Conservation (phyloP, 2,329 filamentous ascomycete species). For the Colletotrichum lini region DNA sequence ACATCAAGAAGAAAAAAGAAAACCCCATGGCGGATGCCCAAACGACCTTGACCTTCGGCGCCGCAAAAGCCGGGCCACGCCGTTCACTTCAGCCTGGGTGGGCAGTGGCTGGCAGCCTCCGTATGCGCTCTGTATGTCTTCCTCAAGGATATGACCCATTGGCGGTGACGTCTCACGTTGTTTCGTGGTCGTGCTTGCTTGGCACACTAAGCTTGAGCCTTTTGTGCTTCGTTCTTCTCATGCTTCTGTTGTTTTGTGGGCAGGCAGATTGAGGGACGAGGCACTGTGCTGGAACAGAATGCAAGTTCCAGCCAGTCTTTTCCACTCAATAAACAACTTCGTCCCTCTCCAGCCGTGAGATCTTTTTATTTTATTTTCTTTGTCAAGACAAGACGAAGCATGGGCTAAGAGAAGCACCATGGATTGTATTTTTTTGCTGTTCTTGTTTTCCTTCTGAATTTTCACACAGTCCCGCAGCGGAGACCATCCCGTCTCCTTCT, state of each 20-base stretch:
- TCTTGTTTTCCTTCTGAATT: not conserved
- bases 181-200: slow-evolving; percentile 13
- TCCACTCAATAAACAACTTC: slow-evolving; percentile 16
- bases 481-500: slow-evolving; percentile 8
- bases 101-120: not conserved
- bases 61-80: slow-evolving; percentile 4
- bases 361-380: not conserved
- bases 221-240: not conserved
- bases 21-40: not conserved
- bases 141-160: slow-evolving; percentile 28
- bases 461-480: not conserved
- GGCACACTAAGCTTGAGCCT: slow-evolving; percentile 2
- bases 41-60: not conserved
- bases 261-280: not conserved
- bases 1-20: too few relatives aligned
- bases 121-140: not conserved
- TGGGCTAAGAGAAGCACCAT: slow-evolving; percentile 20
- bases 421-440: slow-evolving; percentile 1
- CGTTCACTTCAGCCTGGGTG: not conserved
- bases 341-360: slow-evolving; percentile 18
- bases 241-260: slow-evolving; percentile 8
- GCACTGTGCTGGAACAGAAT: slow-evolving; percentile 3
- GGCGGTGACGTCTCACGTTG: slow-evolving; percentile 28
- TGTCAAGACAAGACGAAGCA: slow-evolving; percentile 31
- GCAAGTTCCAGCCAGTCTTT: not conserved